Evolutionary conservation across 2,329 filamentous ascomycete genomes (phyloP).

Genomic region (Magnaporthiopsis poae): DNA sequence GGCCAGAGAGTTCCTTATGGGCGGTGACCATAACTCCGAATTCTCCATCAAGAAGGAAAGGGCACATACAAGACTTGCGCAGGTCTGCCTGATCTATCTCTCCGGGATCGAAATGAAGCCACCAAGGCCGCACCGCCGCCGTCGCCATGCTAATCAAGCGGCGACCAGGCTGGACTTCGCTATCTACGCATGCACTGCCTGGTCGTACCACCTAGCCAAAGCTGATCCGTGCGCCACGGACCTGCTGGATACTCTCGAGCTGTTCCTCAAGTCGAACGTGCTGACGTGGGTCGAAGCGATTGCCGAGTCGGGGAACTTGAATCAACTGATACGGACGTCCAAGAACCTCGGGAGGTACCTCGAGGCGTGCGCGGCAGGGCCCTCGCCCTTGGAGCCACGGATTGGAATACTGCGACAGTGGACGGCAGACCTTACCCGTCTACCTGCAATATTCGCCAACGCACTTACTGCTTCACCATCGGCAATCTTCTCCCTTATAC

Average conservation of each 20-base stretch:
- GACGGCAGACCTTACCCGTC: conserved; percentile 22
- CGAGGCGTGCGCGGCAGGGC: conserved; percentile 12
- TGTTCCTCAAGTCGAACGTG: conserved; percentile 24
- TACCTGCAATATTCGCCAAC: conserved; percentile 22
- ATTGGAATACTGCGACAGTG: conserved; percentile 18
- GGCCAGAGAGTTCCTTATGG: conserved; percentile 23
- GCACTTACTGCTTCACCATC: conserved; percentile 20
- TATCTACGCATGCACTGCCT: conserved; percentile 22
- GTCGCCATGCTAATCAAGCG: conserved; percentile 7
- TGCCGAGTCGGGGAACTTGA: conserved; percentile 13
- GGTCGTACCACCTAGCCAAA: conserved; percentile 25
- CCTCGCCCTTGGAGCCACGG: conserved; percentile 14
- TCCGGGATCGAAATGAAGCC: conserved; percentile 25
- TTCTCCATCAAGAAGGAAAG: conserved; percentile 20
- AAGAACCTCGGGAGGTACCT: conserved; percentile 14
- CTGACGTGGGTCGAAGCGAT: conserved; percentile 27
- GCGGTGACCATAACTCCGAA: conserved; percentile 16
- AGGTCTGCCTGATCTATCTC: conserved; percentile 25
- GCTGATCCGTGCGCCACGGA: conserved; percentile 15
- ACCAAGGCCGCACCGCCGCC: conserved; percentile 17
- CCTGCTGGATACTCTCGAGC: conserved; percentile 17
- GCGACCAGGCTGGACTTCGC: conserved; percentile 15
- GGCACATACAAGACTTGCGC: conserved; percentile 24
- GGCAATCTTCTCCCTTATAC: conserved; percentile 22
- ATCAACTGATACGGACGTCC: conserved; percentile 9